Conservation (phyloP, 108 stramenopile genomes). For the Cyclotella atomus region DNA sequence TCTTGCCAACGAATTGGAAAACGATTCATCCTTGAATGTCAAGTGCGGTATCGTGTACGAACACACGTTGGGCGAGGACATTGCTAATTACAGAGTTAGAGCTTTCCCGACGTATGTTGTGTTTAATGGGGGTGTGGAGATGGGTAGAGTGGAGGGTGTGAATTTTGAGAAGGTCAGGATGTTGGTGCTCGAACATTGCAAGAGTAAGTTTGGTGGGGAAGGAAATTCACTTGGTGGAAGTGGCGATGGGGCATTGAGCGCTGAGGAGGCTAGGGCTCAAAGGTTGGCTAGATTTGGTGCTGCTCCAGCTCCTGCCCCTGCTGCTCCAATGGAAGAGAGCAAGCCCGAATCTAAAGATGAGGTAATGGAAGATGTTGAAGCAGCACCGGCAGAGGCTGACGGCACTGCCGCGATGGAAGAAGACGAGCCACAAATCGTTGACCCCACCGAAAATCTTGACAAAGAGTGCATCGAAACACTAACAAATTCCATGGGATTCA, state of each 20-base stretch:
- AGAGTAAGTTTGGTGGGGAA: slow-evolving; percentile 38
- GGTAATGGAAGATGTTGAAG: slow-evolving; percentile 20
- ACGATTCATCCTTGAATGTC: slow-evolving; percentile 39
- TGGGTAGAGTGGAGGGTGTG: slow-evolving; percentile 73
- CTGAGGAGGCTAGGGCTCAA: slow-evolving; percentile 63
- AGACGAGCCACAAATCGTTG: slow-evolving; percentile 34
- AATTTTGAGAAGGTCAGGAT: slow-evolving; percentile 65
- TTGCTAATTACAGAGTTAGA: slow-evolving; percentile 63
- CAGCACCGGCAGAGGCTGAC: slow-evolving; percentile 17
- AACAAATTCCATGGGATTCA: slow-evolving; percentile 89
- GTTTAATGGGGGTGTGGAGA: slow-evolving; percentile 40
- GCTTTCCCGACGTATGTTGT: slow-evolving; percentile 86
- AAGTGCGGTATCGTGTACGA: slow-evolving; percentile 72
- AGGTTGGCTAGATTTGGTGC: slow-evolving; percentile 67
- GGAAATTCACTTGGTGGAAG: slow-evolving; percentile 73
- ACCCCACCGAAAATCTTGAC: slow-evolving; percentile 59
- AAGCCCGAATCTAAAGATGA: slow-evolving; percentile 7
- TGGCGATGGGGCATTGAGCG: slow-evolving; percentile 46
- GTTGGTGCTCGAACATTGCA: slow-evolving; percentile 53
- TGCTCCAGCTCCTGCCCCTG: slow-evolving; percentile 16
- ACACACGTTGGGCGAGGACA: slow-evolving; percentile 60
- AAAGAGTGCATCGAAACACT: slow-evolving; percentile 65
- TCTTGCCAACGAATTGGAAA: slow-evolving; percentile 39
- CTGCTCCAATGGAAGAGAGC: background rate
- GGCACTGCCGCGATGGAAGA: slow-evolving; percentile 24